Base-by-base conservation (phyloP, 2,329 filamentous ascomycete species). In the Alternaria alternata region DNA sequence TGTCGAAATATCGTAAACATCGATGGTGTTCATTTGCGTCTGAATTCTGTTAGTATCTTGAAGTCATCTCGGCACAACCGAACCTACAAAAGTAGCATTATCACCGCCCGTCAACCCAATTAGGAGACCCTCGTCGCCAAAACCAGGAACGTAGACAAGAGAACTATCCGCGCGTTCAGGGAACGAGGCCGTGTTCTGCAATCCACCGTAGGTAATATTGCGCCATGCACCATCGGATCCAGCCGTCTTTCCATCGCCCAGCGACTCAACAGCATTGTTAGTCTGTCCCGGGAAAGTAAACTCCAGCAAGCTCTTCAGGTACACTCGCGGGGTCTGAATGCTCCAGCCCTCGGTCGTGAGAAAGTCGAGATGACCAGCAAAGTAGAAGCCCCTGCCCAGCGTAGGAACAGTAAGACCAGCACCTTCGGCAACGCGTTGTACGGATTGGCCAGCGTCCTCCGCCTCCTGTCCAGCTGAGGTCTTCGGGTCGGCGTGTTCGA, bases 31-130 rank as follows among this genome's bases (percentile, higher is more conserved):
- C 81, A 94, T 93, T 16, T 84, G 82, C 0, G 85, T 86, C 83
- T 85, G 49, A 4, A 8, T 9, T n/a, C 18, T 16, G 42, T 72
- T 57, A 72, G 67, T 20, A 44, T 41, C 9, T 1, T 38, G 28
- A 30, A 5, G 9, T 9, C 28, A 30, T 30, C 28, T 30, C 1
- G 28, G 28, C 11, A 30, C 28, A 42, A 30, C 12, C 20, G 24
- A 28, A 74, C 82, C 79, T 68, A 89, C 88, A 69, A 92, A 93
- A 22, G 88, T 86, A 26, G 82, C 79, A 70, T 87, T 84, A 79
- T 88, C 86, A 3, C 92, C 92, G 12, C 93, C 93, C 7, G 91
- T 92, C 0, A 96, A 80, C 3, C 90, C 91, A 1, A 96, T 84
- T 8, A 96, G 81, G 44, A 95, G 88, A 1, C 93, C 93, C 68